Evolutionary conservation across 2,329 filamentous ascomycete genomes (phyloP).

Genomic region (Aspergillus intermedius): DNA sequence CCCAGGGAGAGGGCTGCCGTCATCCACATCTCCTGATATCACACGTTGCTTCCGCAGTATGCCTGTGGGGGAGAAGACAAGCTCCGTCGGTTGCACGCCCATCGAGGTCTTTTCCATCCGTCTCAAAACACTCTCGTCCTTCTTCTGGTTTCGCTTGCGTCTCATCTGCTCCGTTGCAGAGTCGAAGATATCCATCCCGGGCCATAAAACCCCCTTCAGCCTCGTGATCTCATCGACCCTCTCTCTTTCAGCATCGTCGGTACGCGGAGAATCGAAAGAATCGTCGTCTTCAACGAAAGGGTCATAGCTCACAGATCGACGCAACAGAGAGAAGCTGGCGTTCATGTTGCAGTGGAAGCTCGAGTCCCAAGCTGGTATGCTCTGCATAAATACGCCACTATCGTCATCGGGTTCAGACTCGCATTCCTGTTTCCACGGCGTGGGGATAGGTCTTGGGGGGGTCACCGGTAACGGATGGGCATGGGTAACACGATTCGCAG

Average conservation of each 20-base stretch:
- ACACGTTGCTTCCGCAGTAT: slow-evolving; percentile 37
- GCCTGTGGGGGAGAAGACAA: slow-evolving; percentile 42
- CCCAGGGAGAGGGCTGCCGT: slow-evolving; percentile 41
- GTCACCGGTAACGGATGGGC: not conserved
- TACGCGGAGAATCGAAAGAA: slow-evolving; percentile 13
- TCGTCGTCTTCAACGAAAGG: slow-evolving; percentile 14
- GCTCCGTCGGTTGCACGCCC: slow-evolving; percentile 41
- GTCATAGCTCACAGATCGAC: slow-evolving; percentile 10
- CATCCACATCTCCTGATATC: slow-evolving; percentile 45
- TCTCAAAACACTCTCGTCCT: slow-evolving; percentile 40
- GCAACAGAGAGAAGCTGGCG: slow-evolving; percentile 1
- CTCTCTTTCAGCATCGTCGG: slow-evolving; percentile 20
- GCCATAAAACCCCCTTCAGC: slow-evolving; percentile 45
- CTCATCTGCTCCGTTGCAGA: slow-evolving; percentile 45
- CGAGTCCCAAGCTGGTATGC: slow-evolving; percentile 9
- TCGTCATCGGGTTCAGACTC: slow-evolving; percentile 12
- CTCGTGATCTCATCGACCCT: slow-evolving; percentile 33
- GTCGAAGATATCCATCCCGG: slow-evolving; percentile 49
- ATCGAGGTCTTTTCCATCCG: slow-evolving; percentile 42
- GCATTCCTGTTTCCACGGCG: slow-evolving; percentile 13
- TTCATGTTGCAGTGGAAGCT: slow-evolving; percentile 1
- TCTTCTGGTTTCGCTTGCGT: slow-evolving; percentile 47
- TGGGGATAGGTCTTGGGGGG: not conserved
- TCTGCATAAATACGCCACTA: slow-evolving; percentile 3
- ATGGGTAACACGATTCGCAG: slow-evolving; percentile 1